Base-by-base conservation (phyloP, 768 basidiomycete genomes). In the Candolleomyces aberdarensis region DNA sequence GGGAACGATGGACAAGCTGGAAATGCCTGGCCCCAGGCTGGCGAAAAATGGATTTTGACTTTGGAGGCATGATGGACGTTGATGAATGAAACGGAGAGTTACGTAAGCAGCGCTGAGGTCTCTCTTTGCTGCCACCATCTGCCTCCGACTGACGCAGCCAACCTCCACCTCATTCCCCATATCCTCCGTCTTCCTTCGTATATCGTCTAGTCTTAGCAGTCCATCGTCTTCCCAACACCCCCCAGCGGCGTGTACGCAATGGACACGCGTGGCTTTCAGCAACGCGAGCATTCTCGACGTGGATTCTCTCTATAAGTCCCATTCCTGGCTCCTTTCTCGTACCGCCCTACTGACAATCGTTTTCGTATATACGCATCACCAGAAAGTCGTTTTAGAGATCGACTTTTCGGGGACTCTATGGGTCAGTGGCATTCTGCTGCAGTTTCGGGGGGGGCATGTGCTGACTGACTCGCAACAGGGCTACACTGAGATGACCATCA, bases 1-100 rank as follows among this genome's bases (percentile, higher is more conserved):
- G 95, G 8, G 96, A 98, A 62, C 97, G 84, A 71, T 98, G 94
- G 20, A 99, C 96, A 43, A 99, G 91, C 77, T 98, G 96, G 67
- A 96, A 98, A 71, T 98, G 96, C 69, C 88, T 87, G 58, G 90
- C 87, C 20, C 92, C 93, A 8, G 96, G 92, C 65, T 88, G 88
- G 61, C 94, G 87, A 78, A 92, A 99, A 64, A 95, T 83, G 14
- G 95, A 96, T 76, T 89, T 92, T 49, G 60, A 57, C 39, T 62
- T 63, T 65, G 81, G 77, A 43, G 91, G 82, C 91, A 92, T 92
- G 66, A 61, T 70, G 64, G 63, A 62, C 60, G 71, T 68, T 63
- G 60, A 58, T 65, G 67, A 65, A 64, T 52, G 65, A 65, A 68
- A 63, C 59, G 59, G 63, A 50, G 32, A 51, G 59, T 76, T 76